phyloP scores from a whole-genome alignment of 805 yeast genomes.

The Yamadazyma takamatsuzukensis region DNA sequence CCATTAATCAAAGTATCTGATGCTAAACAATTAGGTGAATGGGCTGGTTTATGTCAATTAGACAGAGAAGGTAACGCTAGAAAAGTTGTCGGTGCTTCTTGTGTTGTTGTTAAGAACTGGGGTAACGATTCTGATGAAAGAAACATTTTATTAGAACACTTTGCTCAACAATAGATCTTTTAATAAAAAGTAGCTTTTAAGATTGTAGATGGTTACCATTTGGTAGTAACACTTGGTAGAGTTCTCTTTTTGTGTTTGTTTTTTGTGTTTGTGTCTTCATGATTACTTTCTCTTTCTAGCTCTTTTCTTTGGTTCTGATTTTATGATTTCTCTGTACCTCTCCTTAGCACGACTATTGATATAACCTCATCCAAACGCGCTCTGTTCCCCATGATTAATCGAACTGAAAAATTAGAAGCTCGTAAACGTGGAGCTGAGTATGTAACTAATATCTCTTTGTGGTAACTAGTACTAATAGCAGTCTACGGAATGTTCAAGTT shows the following conservation, averaged over 20 bases:
- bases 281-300: neutral
- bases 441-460: constrained; percentile 14
- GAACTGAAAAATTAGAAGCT: constrained; percentile 23
- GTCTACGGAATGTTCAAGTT: constrained; percentile 12
- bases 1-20: constrained; percentile 99
- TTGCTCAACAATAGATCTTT: constrained; percentile 54
- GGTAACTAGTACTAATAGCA: constrained; percentile 1
- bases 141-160: constrained; percentile 91
- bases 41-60: constrained; percentile 99
- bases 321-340: neutral
- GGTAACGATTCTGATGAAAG: constrained; percentile 99
- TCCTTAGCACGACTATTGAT: neutral
- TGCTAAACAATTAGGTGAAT: constrained; percentile 99
- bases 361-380: neutral
- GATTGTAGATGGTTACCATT: neutral
- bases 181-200: too few relatives aligned
- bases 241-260: neutral
- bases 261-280: constrained; percentile 1
- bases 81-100: constrained; percentile 99
- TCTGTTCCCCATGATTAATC: constrained; percentile 4
- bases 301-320: neutral
- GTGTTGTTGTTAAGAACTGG: constrained; percentile 99
- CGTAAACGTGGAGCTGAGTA: constrained; percentile 43
- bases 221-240: too few relatives aligned
- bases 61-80: constrained; percentile 99